Conservation (phyloP, 73 alveolate genomes). For the Paramecium tetraurelia region DNA sequence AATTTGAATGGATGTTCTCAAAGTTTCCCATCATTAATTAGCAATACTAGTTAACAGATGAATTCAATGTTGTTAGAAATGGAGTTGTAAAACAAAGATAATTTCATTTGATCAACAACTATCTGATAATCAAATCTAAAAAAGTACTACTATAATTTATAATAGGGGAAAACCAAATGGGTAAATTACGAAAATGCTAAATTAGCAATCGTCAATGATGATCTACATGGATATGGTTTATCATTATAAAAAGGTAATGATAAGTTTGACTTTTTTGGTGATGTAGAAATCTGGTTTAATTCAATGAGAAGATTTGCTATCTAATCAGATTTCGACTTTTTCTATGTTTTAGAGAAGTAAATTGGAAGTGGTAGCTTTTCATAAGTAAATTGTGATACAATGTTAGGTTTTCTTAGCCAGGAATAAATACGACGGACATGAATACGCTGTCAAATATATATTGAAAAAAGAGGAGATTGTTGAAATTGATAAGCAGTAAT, state of each 20-base stretch:
- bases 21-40: not conserved
- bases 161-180: conserved; percentile 1
- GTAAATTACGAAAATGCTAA: not conserved
- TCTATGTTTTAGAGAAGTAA: conserved; percentile 9
- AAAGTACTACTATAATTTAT: not conserved
- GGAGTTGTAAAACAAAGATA: not conserved
- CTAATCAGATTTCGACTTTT: not conserved
- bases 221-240: not conserved
- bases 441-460: not conserved
- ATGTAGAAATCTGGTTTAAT: conserved; percentile 30
- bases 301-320: conserved; percentile 25
- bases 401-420: conserved; percentile 7
- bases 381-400: not conserved
- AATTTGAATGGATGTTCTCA: not conserved
- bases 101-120: not conserved
- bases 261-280: conserved; percentile 3
- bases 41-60: not conserved
- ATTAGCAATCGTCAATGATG: not conserved
- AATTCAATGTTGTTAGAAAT: not conserved
- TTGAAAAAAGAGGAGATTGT: not conserved
- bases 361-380: conserved; percentile 63
- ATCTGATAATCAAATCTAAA: not conserved
- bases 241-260: not conserved
- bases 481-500: not conserved
- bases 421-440: not conserved